Percentiles rank a stretch among this genome's conserved stretches.
These are phyloP conservation scores for Solanum megistacrolobum DNA, from an alignment of 257 asterid genomes.

Conservation along the genomic window DNA sequence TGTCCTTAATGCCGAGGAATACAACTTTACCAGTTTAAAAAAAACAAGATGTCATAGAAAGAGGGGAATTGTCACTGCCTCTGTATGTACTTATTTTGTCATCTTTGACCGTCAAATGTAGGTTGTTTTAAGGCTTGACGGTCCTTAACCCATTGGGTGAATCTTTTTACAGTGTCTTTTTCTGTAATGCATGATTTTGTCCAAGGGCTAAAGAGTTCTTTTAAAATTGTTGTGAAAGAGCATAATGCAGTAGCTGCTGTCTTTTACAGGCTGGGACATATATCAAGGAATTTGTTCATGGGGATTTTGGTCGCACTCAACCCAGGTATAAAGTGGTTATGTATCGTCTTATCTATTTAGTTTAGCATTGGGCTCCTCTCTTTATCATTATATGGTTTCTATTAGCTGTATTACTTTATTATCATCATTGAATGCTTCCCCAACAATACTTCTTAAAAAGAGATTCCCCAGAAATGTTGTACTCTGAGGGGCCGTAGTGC, in stretches of 20 bases:
- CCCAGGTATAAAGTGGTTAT: slow-evolving; percentile 54
- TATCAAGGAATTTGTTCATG: slow-evolving; percentile 94
- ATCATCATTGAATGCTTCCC: neutral
- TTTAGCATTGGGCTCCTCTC: neutral
- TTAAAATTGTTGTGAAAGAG: neutral
- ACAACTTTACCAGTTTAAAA: too few species aligned
- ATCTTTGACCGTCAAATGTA: too few species aligned
- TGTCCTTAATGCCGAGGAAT: too few species aligned
- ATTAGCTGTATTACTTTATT: neutral
- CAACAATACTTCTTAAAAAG: neutral
- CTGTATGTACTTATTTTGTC: too few species aligned
- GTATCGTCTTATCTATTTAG: neutral
- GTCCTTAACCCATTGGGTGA: too few species aligned
- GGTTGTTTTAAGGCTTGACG: too few species aligned
- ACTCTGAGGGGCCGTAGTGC: neutral
- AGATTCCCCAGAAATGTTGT: neutral
- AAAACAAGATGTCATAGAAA: too few species aligned
- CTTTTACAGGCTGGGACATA: slow-evolving; percentile 89
- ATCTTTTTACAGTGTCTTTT: too few species aligned
- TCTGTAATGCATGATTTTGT: too few species aligned
- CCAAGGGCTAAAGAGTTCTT: neutral
- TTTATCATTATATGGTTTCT: neutral
- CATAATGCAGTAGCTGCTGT: neutral
- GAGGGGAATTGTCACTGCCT: too few species aligned
- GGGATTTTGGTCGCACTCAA: slow-evolving; percentile 90